Base-by-base conservation (phyloP, 164 flowering plant species). In the Piper longum region DNA sequence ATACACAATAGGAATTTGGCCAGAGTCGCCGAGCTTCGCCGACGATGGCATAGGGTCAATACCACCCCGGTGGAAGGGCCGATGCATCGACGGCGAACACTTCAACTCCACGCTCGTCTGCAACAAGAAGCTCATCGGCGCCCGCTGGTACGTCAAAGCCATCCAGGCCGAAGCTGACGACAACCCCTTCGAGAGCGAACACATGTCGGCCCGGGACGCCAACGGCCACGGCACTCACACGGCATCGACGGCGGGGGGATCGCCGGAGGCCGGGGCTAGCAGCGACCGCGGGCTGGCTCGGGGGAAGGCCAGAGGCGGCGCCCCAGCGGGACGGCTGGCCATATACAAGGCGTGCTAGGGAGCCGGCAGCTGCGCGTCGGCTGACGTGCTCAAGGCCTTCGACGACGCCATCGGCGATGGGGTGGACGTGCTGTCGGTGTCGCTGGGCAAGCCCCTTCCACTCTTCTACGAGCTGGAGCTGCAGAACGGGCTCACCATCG, bases 1-100 rank as follows among this genome's bases (percentile, higher is more conserved):
- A 45, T 45, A n/a, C n/a, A n/a, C n/a, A n/a, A 6, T 45, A 78
- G 86, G 84, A 62, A 60, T 82, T n/a, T 80, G 80, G 82, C 83
- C 82, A 4, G 86, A 80, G 69, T 75, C 70, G 9, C 54, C 67
- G 62, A 58, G 70, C 36, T 82, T 79, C 64, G 70, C 58, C 26
- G 83, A 82, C 16, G 41, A 63, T 63, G 77, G 75, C 7, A 65
- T 79, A 13, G 81, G 75, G 17, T 76, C 78, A n/a, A 69, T 80
- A 63, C 86, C 84, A 8, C 62, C 68, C 0, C 68, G 63, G 9
- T 82, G 84, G 86, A 80, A 77, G 12, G 84, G 86, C 17, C 67
- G 41, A 11, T 78, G 86, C 26, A 62, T 72, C 56, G 44, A 65
- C 1, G 81, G 78, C 17, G 69, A 75, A n/a, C 63, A 9, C 7